Conservation (phyloP, 2,329 filamentous ascomycete species). For the Botryotinia convoluta region DNA sequence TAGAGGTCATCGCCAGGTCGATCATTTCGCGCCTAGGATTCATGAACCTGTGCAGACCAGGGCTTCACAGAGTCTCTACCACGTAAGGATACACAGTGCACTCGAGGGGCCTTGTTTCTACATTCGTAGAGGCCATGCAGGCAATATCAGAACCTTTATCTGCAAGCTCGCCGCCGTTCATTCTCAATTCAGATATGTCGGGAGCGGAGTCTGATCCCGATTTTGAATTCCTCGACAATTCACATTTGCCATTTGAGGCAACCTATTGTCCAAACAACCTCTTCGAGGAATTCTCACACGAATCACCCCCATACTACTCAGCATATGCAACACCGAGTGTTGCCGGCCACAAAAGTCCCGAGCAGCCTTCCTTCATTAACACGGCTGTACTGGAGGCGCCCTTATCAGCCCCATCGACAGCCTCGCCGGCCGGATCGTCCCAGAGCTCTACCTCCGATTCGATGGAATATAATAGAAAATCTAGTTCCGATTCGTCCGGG, state of each 20-base stretch:
- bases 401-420: slow-evolving; percentile 35
- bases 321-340: slow-evolving; percentile 33
- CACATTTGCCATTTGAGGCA: slow-evolving; percentile 35
- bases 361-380: slow-evolving; percentile 16
- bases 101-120: background rate
- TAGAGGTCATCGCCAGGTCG: background rate
- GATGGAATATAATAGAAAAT: slow-evolving; percentile 49
- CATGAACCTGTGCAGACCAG: background rate
- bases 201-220: slow-evolving; percentile 38
- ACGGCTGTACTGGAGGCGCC: slow-evolving; percentile 8
- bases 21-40: background rate
- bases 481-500: slow-evolving; percentile 48
- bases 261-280: slow-evolving; percentile 37
- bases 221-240: slow-evolving; percentile 41
- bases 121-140: slow-evolving; percentile 28
- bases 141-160: slow-evolving; percentile 32
- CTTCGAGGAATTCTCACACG: slow-evolving; percentile 33
- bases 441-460: slow-evolving; percentile 54
- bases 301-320: slow-evolving; percentile 30
- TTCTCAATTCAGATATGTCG: slow-evolving; percentile 40
- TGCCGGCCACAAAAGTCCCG: slow-evolving; percentile 23
- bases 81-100: slow-evolving; percentile 15
- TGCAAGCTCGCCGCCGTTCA: slow-evolving; percentile 38
- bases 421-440: slow-evolving; percentile 42
- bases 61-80: slow-evolving; percentile 1